Evolutionary conservation across 2,329 filamentous ascomycete species (phyloP).

Genomic region (Aspergillus hiratsukae): DNA sequence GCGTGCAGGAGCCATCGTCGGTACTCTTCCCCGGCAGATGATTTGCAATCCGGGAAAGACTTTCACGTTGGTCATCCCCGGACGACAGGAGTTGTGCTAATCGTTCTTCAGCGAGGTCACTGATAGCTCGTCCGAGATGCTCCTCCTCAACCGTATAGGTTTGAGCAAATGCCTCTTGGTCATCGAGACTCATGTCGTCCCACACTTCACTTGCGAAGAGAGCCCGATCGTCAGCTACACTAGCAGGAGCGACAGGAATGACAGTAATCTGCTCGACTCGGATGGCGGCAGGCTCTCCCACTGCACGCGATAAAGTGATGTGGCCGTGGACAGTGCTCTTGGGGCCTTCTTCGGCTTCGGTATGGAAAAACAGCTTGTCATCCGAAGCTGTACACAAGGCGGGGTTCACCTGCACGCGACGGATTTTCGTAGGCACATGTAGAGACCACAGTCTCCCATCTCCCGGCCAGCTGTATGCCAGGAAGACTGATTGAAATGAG

Average conservation of each 20-base stretch:
- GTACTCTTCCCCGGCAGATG: too few relatives aligned
- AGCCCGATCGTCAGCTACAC: not conserved
- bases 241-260: not conserved
- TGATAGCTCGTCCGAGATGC: too few relatives aligned
- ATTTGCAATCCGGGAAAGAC: too few relatives aligned
- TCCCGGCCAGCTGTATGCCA: constrained; percentile 16
- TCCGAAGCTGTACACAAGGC: not conserved
- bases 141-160: not conserved
- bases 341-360: not conserved
- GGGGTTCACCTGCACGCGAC: not conserved
- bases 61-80: too few relatives aligned
- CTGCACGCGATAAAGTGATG: not conserved
- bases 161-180: not conserved
- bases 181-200: not conserved
- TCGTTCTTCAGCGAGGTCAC: too few relatives aligned
- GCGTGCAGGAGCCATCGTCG: too few relatives aligned
- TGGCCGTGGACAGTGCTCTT: not conserved
- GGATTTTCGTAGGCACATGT: not conserved
- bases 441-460: constrained; percentile 9
- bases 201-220: constrained; percentile 2
- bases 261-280: constrained; percentile 1
- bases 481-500: constrained; percentile 23
- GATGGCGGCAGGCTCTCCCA: not conserved
- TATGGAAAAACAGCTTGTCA: not conserved
- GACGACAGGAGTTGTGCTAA: too few relatives aligned